Base-by-base conservation (phyloP, 2,329 filamentous ascomycete genomes). In the Aspergillus tubingensis region DNA sequence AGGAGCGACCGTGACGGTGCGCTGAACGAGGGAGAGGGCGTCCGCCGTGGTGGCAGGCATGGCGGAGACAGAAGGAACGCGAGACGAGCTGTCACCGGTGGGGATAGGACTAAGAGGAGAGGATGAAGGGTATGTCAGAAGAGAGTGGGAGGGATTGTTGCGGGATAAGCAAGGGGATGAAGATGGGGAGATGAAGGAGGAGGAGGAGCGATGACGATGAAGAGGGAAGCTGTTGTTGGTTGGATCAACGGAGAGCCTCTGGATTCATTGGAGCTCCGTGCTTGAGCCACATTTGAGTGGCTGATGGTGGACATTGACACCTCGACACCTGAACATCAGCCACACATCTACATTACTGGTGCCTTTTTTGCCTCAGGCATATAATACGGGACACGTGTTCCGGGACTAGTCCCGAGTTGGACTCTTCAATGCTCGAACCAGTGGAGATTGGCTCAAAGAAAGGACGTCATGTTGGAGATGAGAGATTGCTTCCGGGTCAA, bases 41-140 rank as follows among this genome's bases (percentile, higher is more conserved):
- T 98, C 94, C 79, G 93, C 92, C 76, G 94, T 97, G 68, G 94
- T 98, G 79, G 94, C 89, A 80, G 93, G 94, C 94, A 98, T 98
- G 77, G 74, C 86, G 79, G 71, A 63, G 58, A 55, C 54, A 52
- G 32, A 53, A 53, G 59, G 41, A 52, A 53, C 39, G 41, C 47
- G 47, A n/a, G 43, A 32, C 25, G 39, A 41, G 53, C n/a, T 36
- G 38, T 54, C 21, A 54, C 25, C 27, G 17, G 49, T 48, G 30
- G 30, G 30, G 41, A 48, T 27, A 21, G 39, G 38, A 54, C 2
- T 27, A 19, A 13, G 17, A 43, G 27, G 47, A 21, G 30, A 19
- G 25, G 27, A 44, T 25, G 39, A 32, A 32, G 17, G 15, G 23
- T 15, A 13, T 6, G 25, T 43, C 6, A 19, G 23, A 25, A 8